These are phyloP conservation scores for Thoreauomyces humboldtii DNA, from an alignment of 192 early-diverging fungal species.

Conservation along the genomic window DNA sequence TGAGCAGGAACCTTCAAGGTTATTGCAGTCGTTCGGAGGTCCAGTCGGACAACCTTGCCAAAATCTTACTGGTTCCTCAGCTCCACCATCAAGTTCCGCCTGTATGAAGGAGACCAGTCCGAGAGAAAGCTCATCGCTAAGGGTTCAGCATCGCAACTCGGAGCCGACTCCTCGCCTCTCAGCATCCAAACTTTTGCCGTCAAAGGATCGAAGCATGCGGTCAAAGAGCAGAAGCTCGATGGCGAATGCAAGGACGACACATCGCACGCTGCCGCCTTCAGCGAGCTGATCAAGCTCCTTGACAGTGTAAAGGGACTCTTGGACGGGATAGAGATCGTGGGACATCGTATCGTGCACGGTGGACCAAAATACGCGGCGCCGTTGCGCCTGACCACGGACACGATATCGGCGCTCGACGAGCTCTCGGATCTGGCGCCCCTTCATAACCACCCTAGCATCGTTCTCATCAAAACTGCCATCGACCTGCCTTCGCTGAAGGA, in stretches of 20 bases:
- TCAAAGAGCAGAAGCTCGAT: not conserved
- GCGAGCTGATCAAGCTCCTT: not conserved
- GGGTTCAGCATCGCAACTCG: slow-evolving; percentile 21
- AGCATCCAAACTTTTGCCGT: slow-evolving; percentile 2
- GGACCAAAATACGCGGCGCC: slow-evolving; percentile 15
- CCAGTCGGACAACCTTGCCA: not conserved
- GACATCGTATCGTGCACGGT: slow-evolving; percentile 29
- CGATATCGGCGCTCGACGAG: slow-evolving; percentile 14
- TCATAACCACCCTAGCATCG: slow-evolving; percentile 23
- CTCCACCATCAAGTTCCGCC: slow-evolving; percentile 31
- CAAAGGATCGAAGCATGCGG: not conserved
- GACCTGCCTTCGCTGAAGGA: slow-evolving; percentile 1
- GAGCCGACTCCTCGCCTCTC: not conserved
- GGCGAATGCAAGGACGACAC: not conserved
- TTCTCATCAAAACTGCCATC: slow-evolving; percentile 12
- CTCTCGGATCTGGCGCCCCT: slow-evolving; percentile 29
- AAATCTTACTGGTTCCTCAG: not conserved
- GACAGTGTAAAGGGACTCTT: not conserved
- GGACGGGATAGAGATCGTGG: not conserved
- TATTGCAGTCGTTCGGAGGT: not conserved
- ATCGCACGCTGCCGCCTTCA: slow-evolving; percentile 18
- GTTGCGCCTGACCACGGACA: not conserved
- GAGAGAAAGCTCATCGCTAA: slow-evolving; percentile 7
- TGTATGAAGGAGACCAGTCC: not conserved
- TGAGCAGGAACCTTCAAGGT: not conserved